Base-by-base conservation (phyloP, 257 asterid genomes). In the Eustoma russellianum region DNA sequence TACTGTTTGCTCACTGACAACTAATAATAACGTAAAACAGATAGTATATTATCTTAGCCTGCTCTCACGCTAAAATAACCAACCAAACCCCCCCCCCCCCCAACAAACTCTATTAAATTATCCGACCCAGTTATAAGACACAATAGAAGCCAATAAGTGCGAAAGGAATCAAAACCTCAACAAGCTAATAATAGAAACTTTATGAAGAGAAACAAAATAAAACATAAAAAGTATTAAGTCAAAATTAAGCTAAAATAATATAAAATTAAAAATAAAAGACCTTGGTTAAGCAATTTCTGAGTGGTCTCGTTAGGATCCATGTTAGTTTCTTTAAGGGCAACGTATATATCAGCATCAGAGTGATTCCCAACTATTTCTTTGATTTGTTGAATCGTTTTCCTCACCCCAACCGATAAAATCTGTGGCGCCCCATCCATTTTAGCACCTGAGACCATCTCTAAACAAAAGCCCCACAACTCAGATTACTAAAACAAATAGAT, bases 271-370 rank as follows among this genome's bases (percentile, higher is more conserved):
- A 50, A 53, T 6, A 48, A 30, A 55, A 38, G 58, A 92, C 98
- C 98, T 83, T 85, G 97, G 76, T 70, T 70, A 51, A 82, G 88
- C 83, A 92, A 70, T 69, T 83, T 92, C 57, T 92, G 98, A 59
- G 86, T 17, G 41, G 97, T 88, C 63, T 92, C 98, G 67, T 92
- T 82, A 65, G 98, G 98, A 76, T 92, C 97, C 95, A 92, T 84
- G 55, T 85, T 79, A 12, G 86, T 63, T 62, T 92, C 98, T 78
- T 79, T 87, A 43, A 92, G 94, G 61, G 82, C 80, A 33, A 67
- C 83, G 50, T 92, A 87, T 0, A 92, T 87, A 64, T 91, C 97
- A 55, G 95, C 92, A 57, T 87, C 95, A 9, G 96, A 79, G 65
- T 91, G 95, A 66, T 82, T 77, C 30, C 92, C 79, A 48, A 88